Conservation (phyloP, 768 basidiomycete species). For the Tylopilus sp. region DNA sequence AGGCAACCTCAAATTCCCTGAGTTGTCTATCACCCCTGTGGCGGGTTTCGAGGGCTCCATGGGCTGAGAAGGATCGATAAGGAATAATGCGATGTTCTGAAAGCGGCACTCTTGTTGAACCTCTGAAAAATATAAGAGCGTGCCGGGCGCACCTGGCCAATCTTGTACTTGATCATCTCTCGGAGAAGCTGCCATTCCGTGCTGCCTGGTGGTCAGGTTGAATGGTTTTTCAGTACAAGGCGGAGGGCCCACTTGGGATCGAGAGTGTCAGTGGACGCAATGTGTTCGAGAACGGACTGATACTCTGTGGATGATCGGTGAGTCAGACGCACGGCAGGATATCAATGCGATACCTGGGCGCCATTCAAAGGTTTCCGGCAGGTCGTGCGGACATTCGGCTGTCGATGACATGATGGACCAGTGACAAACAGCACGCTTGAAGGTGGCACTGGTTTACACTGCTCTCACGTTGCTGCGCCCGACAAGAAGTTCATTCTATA, state of each 20-base stretch:
- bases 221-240: not conserved
- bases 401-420: constrained; percentile 19
- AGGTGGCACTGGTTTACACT: too few relatives aligned
- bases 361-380: constrained; percentile 44
- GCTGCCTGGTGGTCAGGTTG: constrained; percentile 34
- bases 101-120: constrained; percentile 1
- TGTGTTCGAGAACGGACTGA: constrained; percentile 53
- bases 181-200: constrained; percentile 69
- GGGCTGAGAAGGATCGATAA: constrained; percentile 35
- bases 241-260: constrained; percentile 43
- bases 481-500: too few relatives aligned
- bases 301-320: constrained; percentile 43
- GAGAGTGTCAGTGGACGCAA: constrained; percentile 62
- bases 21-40: constrained; percentile 25
- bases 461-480: not conserved
- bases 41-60: constrained; percentile 42
- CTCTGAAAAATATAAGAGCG: not conserved
- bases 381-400: constrained; percentile 6
- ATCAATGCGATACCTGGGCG: constrained; percentile 40
- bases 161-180: constrained; percentile 68
- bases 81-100: constrained; percentile 51
- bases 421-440: not conserved
- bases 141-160: constrained; percentile 50
- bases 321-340: not conserved
- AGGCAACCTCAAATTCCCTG: constrained; percentile 65